Conservation (phyloP, 2,329 filamentous ascomycete genomes). For the Fusarium phyllophilum region DNA sequence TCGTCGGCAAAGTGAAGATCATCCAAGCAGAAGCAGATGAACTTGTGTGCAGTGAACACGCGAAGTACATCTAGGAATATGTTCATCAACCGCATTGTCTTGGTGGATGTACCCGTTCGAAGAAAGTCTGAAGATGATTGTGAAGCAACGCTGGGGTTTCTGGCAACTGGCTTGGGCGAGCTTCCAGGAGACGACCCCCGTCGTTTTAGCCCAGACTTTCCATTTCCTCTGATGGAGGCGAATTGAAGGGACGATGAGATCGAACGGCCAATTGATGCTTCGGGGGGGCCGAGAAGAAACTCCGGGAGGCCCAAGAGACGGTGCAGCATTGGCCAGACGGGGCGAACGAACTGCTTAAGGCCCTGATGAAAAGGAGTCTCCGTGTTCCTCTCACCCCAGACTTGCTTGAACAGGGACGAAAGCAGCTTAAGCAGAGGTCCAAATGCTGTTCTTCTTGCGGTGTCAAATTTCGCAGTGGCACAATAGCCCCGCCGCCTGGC, state of each 20-base stretch:
- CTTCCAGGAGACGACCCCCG: slow-evolving; percentile 62
- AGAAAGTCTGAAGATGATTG: slow-evolving; percentile 70
- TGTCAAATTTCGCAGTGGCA: slow-evolving; percentile 73
- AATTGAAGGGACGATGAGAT: slow-evolving; percentile 51
- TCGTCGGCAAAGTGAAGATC: slow-evolving; percentile 91
- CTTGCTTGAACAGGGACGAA: slow-evolving; percentile 73
- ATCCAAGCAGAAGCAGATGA: slow-evolving; percentile 89
- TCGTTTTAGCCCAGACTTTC: slow-evolving; percentile 50
- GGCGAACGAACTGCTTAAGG: slow-evolving; percentile 70
- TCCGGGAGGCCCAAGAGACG: slow-evolving; percentile 72
- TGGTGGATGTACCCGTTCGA: slow-evolving; percentile 66
- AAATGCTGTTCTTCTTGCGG: slow-evolving; percentile 68
- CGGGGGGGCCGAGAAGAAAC: slow-evolving; percentile 70
- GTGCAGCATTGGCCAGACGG: slow-evolving; percentile 72
- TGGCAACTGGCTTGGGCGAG: slow-evolving; percentile 51
- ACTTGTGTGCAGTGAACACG: slow-evolving; percentile 82
- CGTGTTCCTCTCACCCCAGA: slow-evolving; percentile 73
- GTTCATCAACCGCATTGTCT: slow-evolving; percentile 81
- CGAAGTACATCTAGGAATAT: slow-evolving; percentile 88
- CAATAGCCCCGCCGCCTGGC: slow-evolving; percentile 71
- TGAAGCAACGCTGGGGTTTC: slow-evolving; percentile 53
- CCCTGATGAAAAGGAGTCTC: slow-evolving; percentile 71
- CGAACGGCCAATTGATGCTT: slow-evolving; percentile 50
- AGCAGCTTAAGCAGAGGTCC: slow-evolving; percentile 72
- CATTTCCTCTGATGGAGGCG: slow-evolving; percentile 45